Percentiles rank a stretch among this genome's conserved stretches.
These are phyloP conservation scores for Botrytis sinoallii DNA, from an alignment of 2,329 filamentous ascomycete species.

Conservation along the genomic window DNA sequence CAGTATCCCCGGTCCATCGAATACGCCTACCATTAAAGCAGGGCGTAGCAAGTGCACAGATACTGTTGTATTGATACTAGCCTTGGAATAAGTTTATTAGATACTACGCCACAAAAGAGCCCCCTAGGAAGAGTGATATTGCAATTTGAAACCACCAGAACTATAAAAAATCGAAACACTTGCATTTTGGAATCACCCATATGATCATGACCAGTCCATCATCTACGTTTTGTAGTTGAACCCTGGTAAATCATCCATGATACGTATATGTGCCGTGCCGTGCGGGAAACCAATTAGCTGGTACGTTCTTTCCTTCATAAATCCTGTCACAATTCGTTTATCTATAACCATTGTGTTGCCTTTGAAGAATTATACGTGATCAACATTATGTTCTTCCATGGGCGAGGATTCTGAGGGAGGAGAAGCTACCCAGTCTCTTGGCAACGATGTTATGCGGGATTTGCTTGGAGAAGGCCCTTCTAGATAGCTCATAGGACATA, in stretches of 20 bases:
- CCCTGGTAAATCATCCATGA: background rate
- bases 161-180: background rate
- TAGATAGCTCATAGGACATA: background rate
- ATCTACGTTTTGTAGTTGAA: background rate
- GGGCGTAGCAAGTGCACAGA: background rate
- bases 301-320: background rate
- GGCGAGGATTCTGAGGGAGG: background rate
- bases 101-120: background rate
- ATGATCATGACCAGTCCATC: background rate
- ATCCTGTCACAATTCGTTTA: background rate
- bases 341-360: background rate
- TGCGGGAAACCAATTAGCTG: background rate
- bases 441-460: background rate
- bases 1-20: background rate
- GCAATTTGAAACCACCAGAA: background rate
- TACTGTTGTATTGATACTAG: background rate
- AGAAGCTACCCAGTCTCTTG: background rate
- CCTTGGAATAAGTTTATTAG: background rate
- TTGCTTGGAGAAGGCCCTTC: background rate
- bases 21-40: background rate
- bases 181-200: background rate
- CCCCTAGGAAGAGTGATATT: background rate
- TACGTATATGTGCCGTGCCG: background rate
- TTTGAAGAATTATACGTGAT: background rate
- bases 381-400: background rate